Conservation (phyloP, 495 filamentous ascomycete genomes). For the Penicillium cataractarum region DNA sequence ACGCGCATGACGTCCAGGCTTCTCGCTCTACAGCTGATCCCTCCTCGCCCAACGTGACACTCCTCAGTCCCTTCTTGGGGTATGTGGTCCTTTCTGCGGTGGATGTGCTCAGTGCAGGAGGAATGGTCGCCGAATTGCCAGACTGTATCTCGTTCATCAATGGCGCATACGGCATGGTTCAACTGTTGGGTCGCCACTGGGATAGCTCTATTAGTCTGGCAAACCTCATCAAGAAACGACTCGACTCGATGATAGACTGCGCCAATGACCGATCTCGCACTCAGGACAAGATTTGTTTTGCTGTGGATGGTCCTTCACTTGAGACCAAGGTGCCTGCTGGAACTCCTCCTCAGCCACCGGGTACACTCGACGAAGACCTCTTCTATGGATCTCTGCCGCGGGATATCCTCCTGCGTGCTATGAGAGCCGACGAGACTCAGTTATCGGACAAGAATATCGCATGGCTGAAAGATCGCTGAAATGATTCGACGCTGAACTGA, state of each 20-base stretch:
- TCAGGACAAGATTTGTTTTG: constrained; percentile 39
- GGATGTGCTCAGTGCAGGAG: constrained; percentile 50
- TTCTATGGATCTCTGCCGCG: constrained; percentile 39
- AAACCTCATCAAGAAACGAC: constrained; percentile 34
- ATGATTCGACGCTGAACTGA: not conserved
- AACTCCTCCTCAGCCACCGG: constrained; percentile 19
- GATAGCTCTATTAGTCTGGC: constrained; percentile 34
- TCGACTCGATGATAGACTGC: constrained; percentile 34
- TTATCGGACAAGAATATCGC: constrained; percentile 31
- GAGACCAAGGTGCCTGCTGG: constrained; percentile 36
- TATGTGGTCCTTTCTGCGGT: constrained; percentile 50
- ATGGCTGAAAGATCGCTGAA: constrained; percentile 35
- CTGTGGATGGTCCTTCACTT: constrained; percentile 35
- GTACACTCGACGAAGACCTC: constrained; percentile 36
- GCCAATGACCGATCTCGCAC: constrained; percentile 27
- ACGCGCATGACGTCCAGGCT: constrained; percentile 25
- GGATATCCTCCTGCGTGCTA: constrained; percentile 37
- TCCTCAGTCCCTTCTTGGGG: constrained; percentile 49
- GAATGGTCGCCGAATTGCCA: constrained; percentile 34
- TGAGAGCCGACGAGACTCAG: constrained; percentile 32
- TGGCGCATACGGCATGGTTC: constrained; percentile 44
- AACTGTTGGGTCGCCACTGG: constrained; percentile 41
- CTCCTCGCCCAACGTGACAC: constrained; percentile 11
- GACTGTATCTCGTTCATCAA: constrained; percentile 51
- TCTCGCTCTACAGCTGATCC: constrained; percentile 25